A percentile compares a stretch with the other conserved stretches of the same genome.
phyloP scores from a whole-genome alignment of 2,329 filamentous ascomycete genomes.

The Colletotrichum navitas region DNA sequence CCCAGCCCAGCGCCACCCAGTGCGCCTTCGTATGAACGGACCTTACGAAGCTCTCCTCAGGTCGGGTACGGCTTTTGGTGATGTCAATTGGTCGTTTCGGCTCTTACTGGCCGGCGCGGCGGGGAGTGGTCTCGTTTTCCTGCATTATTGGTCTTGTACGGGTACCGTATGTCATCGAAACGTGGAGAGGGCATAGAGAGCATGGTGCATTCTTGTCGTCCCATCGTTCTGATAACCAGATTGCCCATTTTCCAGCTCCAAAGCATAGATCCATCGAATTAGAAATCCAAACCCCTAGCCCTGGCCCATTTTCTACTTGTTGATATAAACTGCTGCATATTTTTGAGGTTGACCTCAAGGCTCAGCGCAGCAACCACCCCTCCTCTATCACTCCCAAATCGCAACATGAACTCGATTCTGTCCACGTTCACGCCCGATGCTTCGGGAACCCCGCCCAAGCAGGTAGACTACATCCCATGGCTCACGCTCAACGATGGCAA shows the following conservation, averaged over 20 bases:
- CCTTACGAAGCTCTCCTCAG: conserved; percentile 4
- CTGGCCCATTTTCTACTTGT: neutral
- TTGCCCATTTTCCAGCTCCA: neutral
- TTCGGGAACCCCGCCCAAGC: conserved; percentile 56
- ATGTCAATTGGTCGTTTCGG: conserved; percentile 24
- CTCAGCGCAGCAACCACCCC: conserved; percentile 13
- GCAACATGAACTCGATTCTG: conserved; percentile 59
- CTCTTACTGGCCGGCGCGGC: conserved; percentile 14
- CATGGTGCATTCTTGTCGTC: conserved; percentile 9
- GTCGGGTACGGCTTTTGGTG: neutral
- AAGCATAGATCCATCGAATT: conserved; percentile 17
- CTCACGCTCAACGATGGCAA: conserved; percentile 81
- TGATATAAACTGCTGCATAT: conserved; percentile 2
- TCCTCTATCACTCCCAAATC: neutral
- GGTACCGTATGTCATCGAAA: conserved; percentile 24
- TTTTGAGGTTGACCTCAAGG: conserved; percentile 2
- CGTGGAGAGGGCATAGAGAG: conserved; percentile 3
- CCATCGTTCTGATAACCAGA: conserved; percentile 13
- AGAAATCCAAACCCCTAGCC: conserved; percentile 20
- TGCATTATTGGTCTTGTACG: neutral
- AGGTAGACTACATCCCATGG: conserved; percentile 61
- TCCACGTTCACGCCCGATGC: conserved; percentile 55
- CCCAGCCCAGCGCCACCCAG: neutral
- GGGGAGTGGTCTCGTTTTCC: neutral
- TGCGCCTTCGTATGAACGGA: conserved; percentile 1